Conservation (phyloP, 306 rosid genomes). For the Quercus cerris region DNA sequence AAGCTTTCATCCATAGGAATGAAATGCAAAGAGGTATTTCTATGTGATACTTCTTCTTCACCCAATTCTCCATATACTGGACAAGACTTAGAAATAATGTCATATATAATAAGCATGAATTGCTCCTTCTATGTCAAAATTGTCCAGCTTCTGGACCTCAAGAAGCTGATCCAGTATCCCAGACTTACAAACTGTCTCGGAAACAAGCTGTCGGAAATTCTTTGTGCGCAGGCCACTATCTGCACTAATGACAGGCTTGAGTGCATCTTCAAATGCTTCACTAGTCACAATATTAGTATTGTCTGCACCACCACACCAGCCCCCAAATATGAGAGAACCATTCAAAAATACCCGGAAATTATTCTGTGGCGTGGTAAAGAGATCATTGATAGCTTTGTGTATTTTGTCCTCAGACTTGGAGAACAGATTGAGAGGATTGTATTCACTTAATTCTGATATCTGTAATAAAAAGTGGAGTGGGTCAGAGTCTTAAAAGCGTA, state of each 20-base stretch:
- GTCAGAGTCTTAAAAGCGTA: constrained; percentile 18
- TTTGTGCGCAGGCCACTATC: constrained; percentile 52
- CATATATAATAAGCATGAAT: constrained; percentile 74
- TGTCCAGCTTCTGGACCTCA: constrained; percentile 79
- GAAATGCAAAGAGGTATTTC: constrained; percentile 64
- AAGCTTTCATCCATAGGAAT: constrained; percentile 70
- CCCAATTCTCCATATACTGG: constrained; percentile 54
- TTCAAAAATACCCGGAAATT: constrained; percentile 86
- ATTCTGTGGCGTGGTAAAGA: constrained; percentile 84
- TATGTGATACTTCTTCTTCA: constrained; percentile 39
- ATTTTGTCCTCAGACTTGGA: constrained; percentile 78
- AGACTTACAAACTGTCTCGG: constrained; percentile 59
- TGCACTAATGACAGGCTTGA: constrained; percentile 55
- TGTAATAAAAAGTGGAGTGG: constrained; percentile 33
- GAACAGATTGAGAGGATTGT: constrained; percentile 86
- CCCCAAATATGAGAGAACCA: constrained; percentile 85
- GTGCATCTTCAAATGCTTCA: constrained; percentile 79
- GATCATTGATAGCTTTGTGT: constrained; percentile 73
- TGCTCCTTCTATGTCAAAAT: constrained; percentile 88
- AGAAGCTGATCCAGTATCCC: constrained; percentile 72
- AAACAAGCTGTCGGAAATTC: constrained; percentile 64
- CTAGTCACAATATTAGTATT: constrained; percentile 46
- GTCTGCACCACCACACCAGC: constrained; percentile 68
- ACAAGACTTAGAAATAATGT: constrained; percentile 66
- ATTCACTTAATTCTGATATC: constrained; percentile 70